phyloP scores from a whole-genome alignment of 306 rosid species.

The Sindora glabra region DNA sequence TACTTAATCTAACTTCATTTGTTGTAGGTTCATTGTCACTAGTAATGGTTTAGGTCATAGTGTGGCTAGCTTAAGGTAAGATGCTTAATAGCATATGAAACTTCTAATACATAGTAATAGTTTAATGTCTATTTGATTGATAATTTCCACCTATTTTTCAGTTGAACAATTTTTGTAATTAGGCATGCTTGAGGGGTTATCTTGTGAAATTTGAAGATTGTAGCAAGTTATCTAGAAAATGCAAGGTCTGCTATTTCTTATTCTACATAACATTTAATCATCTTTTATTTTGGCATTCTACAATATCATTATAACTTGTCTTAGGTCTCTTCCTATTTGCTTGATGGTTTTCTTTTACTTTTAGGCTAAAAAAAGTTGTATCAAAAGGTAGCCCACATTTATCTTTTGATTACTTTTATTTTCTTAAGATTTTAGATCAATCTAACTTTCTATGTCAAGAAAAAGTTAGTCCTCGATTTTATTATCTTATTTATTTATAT shows the following conservation, averaged over 20 bases:
- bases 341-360: too few species aligned
- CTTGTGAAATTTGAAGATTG: constrained; percentile 86
- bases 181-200: constrained; percentile 69
- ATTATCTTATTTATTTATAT: too few species aligned
- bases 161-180: constrained; percentile 77
- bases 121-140: constrained; percentile 9
- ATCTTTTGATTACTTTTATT: too few species aligned
- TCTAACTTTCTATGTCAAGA: too few species aligned
- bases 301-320: not conserved
- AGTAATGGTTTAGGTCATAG: constrained; percentile 85
- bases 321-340: too few species aligned
- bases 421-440: too few species aligned
- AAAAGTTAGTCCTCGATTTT: too few species aligned
- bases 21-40: constrained; percentile 78
- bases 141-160: constrained; percentile 18
- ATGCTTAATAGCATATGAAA: not conserved
- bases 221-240: constrained; percentile 54
- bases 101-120: not conserved
- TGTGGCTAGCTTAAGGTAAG: constrained; percentile 65
- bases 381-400: too few species aligned
- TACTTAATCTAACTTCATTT: not conserved
- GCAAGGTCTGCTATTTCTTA: constrained; percentile 48
- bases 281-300: not conserved
- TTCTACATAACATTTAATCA: not conserved
- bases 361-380: too few species aligned